Percentiles rank a stretch among this genome's conserved stretches.
Evolutionary conservation across 805 yeast species (phyloP).

Genomic region (Saturnispora quitensis): DNA sequence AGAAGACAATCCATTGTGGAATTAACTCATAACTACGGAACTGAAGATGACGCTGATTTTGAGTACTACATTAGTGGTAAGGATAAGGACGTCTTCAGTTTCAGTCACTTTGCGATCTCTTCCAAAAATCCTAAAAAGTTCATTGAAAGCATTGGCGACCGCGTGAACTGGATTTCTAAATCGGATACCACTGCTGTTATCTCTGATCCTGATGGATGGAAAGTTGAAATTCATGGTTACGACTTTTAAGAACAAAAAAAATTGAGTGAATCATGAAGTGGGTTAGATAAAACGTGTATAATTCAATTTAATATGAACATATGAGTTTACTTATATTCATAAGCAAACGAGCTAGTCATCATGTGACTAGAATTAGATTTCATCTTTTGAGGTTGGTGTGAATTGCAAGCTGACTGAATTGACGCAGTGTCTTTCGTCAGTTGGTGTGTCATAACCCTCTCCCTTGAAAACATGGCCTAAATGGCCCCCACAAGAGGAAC

Average conservation of each 20-base stretch:
- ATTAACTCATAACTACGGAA: slow-evolving; percentile 93
- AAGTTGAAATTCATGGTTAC: slow-evolving; percentile 51
- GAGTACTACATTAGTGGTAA: slow-evolving; percentile 74
- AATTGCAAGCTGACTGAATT: slow-evolving; percentile 78
- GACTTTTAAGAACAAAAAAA: slow-evolving; percentile 13
- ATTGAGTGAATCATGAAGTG: neutral
- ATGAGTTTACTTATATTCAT: neutral
- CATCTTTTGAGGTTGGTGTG: slow-evolving; percentile 5
- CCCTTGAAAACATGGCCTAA: slow-evolving; percentile 92
- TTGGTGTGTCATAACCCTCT: slow-evolving; percentile 82
- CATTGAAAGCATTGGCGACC: slow-evolving; percentile 41
- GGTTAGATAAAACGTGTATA: neutral
- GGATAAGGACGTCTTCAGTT: slow-evolving; percentile 54
- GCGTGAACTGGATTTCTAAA: slow-evolving; percentile 47
- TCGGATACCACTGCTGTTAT: slow-evolving; percentile 60
- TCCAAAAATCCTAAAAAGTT: slow-evolving; percentile 52
- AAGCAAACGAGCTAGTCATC: too few relatives aligned
- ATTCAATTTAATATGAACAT: neutral
- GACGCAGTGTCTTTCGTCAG: slow-evolving; percentile 91
- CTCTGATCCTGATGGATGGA: slow-evolving; percentile 86
- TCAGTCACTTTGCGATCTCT: slow-evolving; percentile 75
- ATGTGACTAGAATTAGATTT: neutral
- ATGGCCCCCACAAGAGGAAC: slow-evolving; percentile 86
- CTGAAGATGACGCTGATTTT: slow-evolving; percentile 70
- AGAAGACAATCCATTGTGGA: slow-evolving; percentile 67